Conservation (phyloP, 1,139 yeast species). For the Yamadazyma buinensis region DNA sequence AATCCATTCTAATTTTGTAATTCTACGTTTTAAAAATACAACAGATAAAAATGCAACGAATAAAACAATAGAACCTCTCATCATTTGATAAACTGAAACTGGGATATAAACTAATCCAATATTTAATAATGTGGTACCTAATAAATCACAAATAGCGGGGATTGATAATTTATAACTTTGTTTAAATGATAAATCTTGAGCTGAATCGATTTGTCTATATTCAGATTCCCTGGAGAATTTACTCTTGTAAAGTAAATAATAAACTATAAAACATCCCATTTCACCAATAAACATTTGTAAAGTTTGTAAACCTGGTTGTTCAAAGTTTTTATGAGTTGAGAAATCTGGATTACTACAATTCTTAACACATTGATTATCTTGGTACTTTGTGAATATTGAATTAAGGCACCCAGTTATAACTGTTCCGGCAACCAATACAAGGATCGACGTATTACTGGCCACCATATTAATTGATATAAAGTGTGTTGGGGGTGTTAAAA, state of each 20-base stretch:
- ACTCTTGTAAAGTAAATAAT: conserved; percentile 28
- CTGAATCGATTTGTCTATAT: conserved; percentile 18
- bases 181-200: conserved; percentile 15
- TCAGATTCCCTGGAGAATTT: conserved; percentile 12
- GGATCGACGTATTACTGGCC: conserved; percentile 1
- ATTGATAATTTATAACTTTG: conserved; percentile 38
- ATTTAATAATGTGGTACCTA: conserved; percentile 73
- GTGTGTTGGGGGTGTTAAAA: background rate
- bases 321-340: conserved; percentile 45
- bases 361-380: conserved; percentile 70
- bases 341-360: conserved; percentile 48
- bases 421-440: conserved; percentile 43
- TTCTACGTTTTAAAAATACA: conserved; percentile 52
- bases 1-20: conserved; percentile 65
- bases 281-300: conserved; percentile 83
- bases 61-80: conserved; percentile 71
- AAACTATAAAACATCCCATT: conserved; percentile 46
- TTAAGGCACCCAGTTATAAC: conserved; percentile 70
- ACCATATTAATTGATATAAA: background rate
- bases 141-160: conserved; percentile 70
- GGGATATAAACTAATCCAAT: conserved; percentile 74
- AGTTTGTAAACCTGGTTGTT: conserved; percentile 79
- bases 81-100: conserved; percentile 84
- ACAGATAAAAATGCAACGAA: conserved; percentile 76
- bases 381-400: conserved; percentile 71